phyloP scores from a whole-genome alignment of 1,284 basidiomycete genomes.

The Microbotryomycetes sp. region DNA sequence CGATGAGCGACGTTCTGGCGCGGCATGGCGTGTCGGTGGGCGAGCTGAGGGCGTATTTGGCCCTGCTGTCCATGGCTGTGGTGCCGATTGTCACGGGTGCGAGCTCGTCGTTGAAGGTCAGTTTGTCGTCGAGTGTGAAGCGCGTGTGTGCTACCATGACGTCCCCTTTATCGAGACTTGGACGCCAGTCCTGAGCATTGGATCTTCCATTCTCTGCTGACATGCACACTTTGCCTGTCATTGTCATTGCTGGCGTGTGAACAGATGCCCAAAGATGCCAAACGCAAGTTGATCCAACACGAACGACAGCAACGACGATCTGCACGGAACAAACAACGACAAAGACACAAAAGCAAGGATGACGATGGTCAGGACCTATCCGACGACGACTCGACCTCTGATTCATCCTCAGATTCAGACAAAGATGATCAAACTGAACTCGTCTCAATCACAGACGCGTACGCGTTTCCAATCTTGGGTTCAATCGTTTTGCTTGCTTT shows the following conservation, averaged over 20 bases:
- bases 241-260: background rate
- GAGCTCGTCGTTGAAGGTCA: slow-evolving; percentile 23
- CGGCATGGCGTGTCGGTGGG: background rate
- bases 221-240: background rate
- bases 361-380: slow-evolving; percentile 12
- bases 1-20: background rate
- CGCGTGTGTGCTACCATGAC: background rate
- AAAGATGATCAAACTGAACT: slow-evolving; percentile 10
- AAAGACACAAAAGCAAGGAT: slow-evolving; percentile 29
- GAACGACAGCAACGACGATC: slow-evolving; percentile 4
- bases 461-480: slow-evolving; percentile 59
- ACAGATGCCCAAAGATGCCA: slow-evolving; percentile 28
- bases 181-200: background rate
- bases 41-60: slow-evolving; percentile 18
- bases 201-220: background rate
- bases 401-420: slow-evolving; percentile 7
- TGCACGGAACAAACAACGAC: slow-evolving; percentile 16
- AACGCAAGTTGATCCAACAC: slow-evolving; percentile 13
- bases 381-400: slow-evolving; percentile 15
- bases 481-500: slow-evolving; percentile 60
- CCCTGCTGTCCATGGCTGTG: slow-evolving; percentile 31
- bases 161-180: slow-evolving; percentile 1
- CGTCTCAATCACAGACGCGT: slow-evolving; percentile 18
- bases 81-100: slow-evolving; percentile 35
- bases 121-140: background rate